Evolutionary conservation across 441 rosid genomes (phyloP).

Genomic region (Pelargonium citronellum): DNA sequence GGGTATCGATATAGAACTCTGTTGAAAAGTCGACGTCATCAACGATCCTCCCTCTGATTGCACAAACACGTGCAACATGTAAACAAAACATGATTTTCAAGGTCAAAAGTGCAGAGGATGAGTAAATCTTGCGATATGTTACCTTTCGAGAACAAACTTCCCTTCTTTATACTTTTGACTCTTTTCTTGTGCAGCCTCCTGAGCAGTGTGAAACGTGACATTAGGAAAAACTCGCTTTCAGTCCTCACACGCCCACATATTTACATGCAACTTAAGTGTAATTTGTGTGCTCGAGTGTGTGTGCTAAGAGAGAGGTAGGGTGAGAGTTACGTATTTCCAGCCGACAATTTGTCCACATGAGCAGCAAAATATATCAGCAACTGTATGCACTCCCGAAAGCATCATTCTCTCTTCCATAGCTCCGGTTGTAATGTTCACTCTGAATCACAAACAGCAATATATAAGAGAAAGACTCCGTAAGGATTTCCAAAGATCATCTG

Average conservation of each 20-base stretch:
- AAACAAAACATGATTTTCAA: slow-evolving; percentile 2
- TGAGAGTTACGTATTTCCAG: slow-evolving; percentile 79
- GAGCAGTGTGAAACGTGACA: slow-evolving; percentile 1
- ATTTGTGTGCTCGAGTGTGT: not conserved
- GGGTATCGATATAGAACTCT: slow-evolving; percentile 55
- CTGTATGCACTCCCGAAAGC: slow-evolving; percentile 81
- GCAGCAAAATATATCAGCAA: slow-evolving; percentile 81
- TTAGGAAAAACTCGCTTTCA: too few relatives aligned
- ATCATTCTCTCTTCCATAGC: slow-evolving; percentile 64
- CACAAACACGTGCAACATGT: slow-evolving; percentile 7
- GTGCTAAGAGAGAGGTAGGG: not conserved
- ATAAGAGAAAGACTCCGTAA: not conserved
- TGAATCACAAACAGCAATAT: slow-evolving; percentile 25
- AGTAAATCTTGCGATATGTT: slow-evolving; percentile 17
- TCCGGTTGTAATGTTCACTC: slow-evolving; percentile 70
- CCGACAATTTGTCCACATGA: slow-evolving; percentile 83
- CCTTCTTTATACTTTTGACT: slow-evolving; percentile 79
- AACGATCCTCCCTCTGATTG: slow-evolving; percentile 60
- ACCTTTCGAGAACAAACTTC: slow-evolving; percentile 77
- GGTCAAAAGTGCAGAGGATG: not conserved
- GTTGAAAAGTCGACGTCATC: slow-evolving; percentile 63
- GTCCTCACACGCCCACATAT: too few relatives aligned
- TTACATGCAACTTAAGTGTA: not conserved
- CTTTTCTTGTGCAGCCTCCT: slow-evolving; percentile 73
- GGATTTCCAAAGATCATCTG: not conserved